Conservation (phyloP, 768 basidiomycete genomes). For the Sporobolomyces phaffii region DNA sequence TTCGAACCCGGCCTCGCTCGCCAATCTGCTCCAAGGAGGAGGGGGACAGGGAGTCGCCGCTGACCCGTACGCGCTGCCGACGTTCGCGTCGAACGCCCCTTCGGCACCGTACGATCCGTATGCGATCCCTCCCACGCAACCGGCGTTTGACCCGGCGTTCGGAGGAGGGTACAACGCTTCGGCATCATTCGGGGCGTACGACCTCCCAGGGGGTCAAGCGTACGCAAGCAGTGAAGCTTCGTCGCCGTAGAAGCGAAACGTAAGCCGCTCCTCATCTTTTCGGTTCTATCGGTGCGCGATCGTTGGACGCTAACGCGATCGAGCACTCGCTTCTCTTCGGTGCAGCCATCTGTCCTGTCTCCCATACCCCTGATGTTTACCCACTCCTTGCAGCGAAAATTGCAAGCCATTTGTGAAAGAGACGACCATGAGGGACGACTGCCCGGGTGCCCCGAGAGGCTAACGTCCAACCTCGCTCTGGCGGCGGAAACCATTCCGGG, state of each 20-base stretch:
- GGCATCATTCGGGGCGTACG: conserved; percentile 3
- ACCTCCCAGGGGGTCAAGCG: conserved; percentile 5
- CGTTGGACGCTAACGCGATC: too few relatives aligned
- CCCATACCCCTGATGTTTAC: too few relatives aligned
- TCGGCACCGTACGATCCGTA: conserved; percentile 18
- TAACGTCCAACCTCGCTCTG: too few relatives aligned
- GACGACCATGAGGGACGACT: too few relatives aligned
- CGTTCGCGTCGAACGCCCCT: not conserved
- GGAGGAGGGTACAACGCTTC: not conserved
- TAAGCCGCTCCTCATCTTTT: too few relatives aligned
- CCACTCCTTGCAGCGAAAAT: too few relatives aligned
- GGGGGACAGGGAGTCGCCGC: not conserved
- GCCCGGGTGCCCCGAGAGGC: too few relatives aligned
- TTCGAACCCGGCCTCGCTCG: conserved; percentile 1
- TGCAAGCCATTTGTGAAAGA: too few relatives aligned
- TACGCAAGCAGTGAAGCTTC: conserved; percentile 8
- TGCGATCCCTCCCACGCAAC: conserved; percentile 8
- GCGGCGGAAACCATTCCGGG: too few relatives aligned
- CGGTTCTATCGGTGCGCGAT: too few relatives aligned
- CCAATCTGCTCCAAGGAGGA: conserved; percentile 15
- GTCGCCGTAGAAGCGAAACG: not conserved
- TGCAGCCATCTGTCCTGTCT: too few relatives aligned
- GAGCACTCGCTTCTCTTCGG: too few relatives aligned
- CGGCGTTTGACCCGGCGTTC: conserved; percentile 10
- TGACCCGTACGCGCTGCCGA: conserved; percentile 24